Base-by-base conservation (phyloP, 345 rosid genomes). In the Carallia pectinifolia region DNA sequence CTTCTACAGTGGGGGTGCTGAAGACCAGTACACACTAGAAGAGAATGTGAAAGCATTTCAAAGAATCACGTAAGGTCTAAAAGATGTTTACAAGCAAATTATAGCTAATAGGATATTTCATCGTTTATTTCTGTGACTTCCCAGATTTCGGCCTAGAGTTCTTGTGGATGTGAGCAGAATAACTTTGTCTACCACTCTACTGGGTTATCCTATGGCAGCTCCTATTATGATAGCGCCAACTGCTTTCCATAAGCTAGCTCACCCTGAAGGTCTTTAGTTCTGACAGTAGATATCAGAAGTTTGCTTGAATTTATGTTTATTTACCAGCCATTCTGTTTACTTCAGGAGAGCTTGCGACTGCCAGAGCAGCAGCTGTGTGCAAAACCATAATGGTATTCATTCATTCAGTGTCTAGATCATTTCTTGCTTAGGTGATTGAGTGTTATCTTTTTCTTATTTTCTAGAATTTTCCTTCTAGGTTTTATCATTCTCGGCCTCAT, bases 151-250 rank as follows among this genome's bases (percentile, higher is more conserved):
- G 67, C 93, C 96, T 3, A 72, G 98, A 66, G 81, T 88, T 76
- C 94, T 89, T 17, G 84, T 89, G 23, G 87, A 91, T 75, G 90
- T 87, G 36, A 89, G 89, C 78, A 86, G 68, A 70, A 81, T 87
- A 55, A 79, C 77, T 66, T 67, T 83, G 77, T 81, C 93, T 2
- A 85, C 89, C 1, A 79, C 71, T 1, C 65, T 94, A 30, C 61
- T 88, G 58, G 96, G 95, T 38, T 76, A 86, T 68, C 77, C 72
- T 0, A 82, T 91, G 73, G 87, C 97, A 6, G 80, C 85, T 2
- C 92, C 98, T 0, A 75, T 91, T 74, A 77, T 87, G 87, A 78
- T 90, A 72, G 93, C 97, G 74, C 97, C 97, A 58, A 91, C 90
- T 23, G 80, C 82, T 27, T 33, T 15, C 55, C 98, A 90, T 65